phyloP scores from a whole-genome alignment of 257 asterid species.

The Rauvolfia tetraphylla region DNA sequence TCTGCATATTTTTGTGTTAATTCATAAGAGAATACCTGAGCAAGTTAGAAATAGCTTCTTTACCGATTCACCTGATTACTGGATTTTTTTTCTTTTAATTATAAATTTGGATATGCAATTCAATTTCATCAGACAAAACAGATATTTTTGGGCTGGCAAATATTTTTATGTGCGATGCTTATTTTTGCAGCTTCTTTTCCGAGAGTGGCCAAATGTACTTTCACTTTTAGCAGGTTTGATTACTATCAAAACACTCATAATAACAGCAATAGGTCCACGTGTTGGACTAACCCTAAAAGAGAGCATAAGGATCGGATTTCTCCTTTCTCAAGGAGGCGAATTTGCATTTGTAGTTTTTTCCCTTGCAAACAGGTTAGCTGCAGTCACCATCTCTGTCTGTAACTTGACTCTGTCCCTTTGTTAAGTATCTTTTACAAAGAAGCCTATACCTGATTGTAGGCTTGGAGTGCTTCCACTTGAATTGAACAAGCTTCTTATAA shows the following conservation, averaged over 20 bases:
- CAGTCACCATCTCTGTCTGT: constrained; percentile 13
- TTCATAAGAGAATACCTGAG: background rate
- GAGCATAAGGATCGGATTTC: constrained; percentile 92
- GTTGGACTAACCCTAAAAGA: constrained; percentile 85
- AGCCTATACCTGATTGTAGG: constrained; percentile 44
- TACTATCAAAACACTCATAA: constrained; percentile 79
- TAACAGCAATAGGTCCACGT: constrained; percentile 92
- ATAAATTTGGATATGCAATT: background rate
- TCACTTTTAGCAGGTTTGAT: constrained; percentile 92
- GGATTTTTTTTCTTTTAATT: background rate
- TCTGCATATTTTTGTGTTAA: background rate
- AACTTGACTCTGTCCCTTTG: constrained; percentile 7
- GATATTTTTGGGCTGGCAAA: background rate
- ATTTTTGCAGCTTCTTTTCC: constrained; percentile 75
- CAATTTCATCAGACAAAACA: background rate
- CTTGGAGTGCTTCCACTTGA: constrained; percentile 99
- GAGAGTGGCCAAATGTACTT: constrained; percentile 98
- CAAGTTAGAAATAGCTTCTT: background rate
- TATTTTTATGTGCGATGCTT: constrained; percentile 15
- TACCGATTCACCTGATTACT: background rate
- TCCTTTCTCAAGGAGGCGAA: constrained; percentile 99
- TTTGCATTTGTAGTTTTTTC: constrained; percentile 96
- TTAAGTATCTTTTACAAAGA: constrained; percentile 11
- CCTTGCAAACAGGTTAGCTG: constrained; percentile 76
- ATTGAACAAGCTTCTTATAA: constrained; percentile 94